Percentiles rank a stretch among this genome's conserved stretches.
Evolutionary conservation across 2,329 filamentous ascomycete species (phyloP).

Genomic region (Stagonosporopsis chrysanthemi): DNA sequence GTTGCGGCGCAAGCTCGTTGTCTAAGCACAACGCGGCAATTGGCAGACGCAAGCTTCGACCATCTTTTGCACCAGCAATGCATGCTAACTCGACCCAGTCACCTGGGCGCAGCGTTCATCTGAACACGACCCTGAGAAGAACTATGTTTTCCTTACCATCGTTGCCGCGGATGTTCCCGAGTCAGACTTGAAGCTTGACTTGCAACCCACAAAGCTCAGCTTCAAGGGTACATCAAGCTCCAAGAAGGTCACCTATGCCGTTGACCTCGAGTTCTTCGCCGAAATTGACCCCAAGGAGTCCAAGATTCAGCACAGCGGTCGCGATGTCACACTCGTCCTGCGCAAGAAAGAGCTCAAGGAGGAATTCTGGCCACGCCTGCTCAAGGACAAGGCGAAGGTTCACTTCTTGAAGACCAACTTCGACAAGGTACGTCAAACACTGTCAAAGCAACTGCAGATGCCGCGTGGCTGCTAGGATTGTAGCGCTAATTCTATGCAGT

Average conservation of each 20-base stretch:
- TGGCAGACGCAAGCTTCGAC: background rate
- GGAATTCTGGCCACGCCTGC: slow-evolving; percentile 93
- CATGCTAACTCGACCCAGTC: slow-evolving; percentile 64
- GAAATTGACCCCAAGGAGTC: slow-evolving; percentile 87
- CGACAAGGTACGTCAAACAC: slow-evolving; percentile 73
- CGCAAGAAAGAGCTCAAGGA: slow-evolving; percentile 96
- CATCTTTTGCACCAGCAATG: background rate
- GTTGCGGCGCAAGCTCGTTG: slow-evolving; percentile 5
- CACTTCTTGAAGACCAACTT: slow-evolving; percentile 99
- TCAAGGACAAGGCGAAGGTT: slow-evolving; percentile 87
- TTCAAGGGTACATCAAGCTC: slow-evolving; percentile 85
- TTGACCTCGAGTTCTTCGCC: slow-evolving; percentile 85
- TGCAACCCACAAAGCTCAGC: slow-evolving; percentile 76
- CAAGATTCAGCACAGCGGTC: slow-evolving; percentile 86
- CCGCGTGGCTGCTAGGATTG: background rate
- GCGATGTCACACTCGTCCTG: slow-evolving; percentile 88
- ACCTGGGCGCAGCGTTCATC: slow-evolving; percentile 98
- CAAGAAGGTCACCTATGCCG: slow-evolving; percentile 85
- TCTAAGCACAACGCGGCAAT: slow-evolving; percentile 4
- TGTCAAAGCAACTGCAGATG: background rate
- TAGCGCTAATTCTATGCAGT: slow-evolving; percentile 59
- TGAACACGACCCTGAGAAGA: slow-evolving; percentile 78
- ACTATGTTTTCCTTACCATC: slow-evolving; percentile 94
- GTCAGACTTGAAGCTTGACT: slow-evolving; percentile 79
- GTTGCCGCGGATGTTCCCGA: slow-evolving; percentile 83